Evolutionary conservation across 2,329 filamentous ascomycete genomes (phyloP).

Genomic region (Xenosphaeropsis pyriputrescens): DNA sequence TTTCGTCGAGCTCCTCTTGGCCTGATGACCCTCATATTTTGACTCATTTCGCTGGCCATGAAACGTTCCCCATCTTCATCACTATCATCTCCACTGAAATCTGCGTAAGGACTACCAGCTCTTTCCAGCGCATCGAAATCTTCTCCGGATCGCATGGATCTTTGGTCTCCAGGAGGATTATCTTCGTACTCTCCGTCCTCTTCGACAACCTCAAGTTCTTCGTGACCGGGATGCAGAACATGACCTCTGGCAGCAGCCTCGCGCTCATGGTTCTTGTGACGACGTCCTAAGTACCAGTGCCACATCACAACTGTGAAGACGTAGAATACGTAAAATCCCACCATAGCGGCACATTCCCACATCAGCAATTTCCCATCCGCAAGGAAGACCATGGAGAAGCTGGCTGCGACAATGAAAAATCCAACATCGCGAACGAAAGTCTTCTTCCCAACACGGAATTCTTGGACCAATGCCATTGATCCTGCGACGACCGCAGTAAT

Average conservation of each 20-base stretch:
- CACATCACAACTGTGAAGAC: conserved; percentile 77
- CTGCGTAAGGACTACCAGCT: conserved; percentile 23
- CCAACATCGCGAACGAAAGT: conserved; percentile 84
- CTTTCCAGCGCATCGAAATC: conserved; percentile 16
- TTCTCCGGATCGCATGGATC: conserved; percentile 13
- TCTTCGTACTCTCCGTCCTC: conserved; percentile 46
- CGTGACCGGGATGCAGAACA: conserved; percentile 43
- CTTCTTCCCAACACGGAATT: conserved; percentile 79
- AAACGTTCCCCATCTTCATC: conserved; percentile 41
- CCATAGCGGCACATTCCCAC: conserved; percentile 88
- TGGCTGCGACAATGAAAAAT: conserved; percentile 80
- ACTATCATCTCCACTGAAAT: conserved; percentile 19
- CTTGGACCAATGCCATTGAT: conserved; percentile 91
- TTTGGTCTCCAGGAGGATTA: conserved; percentile 20
- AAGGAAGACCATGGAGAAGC: conserved; percentile 77
- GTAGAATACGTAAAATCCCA: conserved; percentile 81
- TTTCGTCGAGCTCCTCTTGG: conserved; percentile 50
- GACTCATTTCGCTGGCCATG: conserved; percentile 70
- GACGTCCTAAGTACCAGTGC: conserved; percentile 71
- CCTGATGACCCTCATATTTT: conserved; percentile 80
- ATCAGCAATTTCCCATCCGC: conserved; percentile 70
- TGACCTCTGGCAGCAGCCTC: conserved; percentile 63
- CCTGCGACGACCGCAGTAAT: conserved; percentile 94
- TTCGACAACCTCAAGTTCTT: conserved; percentile 44
- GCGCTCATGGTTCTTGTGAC: conserved; percentile 42